These are phyloP conservation scores for Aaosphaeria pasadenensis DNA, from an alignment of 2,329 filamentous ascomycete genomes.

Conservation along the genomic window DNA sequence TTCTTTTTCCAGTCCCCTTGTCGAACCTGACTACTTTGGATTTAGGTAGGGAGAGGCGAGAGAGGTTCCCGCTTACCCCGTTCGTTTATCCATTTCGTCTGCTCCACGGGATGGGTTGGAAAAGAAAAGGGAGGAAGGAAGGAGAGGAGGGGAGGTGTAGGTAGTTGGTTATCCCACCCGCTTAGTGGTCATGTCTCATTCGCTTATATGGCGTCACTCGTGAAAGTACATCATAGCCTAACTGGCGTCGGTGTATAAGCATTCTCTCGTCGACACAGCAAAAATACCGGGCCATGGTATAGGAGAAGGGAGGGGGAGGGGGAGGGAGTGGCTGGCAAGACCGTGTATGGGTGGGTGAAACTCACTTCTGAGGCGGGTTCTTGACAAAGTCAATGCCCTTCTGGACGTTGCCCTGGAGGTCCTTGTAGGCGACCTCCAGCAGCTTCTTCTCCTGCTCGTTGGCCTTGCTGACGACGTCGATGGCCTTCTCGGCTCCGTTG, in stretches of 20 bases:
- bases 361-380: slow-evolving; percentile 63
- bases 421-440: slow-evolving; percentile 70
- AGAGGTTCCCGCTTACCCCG: too few relatives aligned
- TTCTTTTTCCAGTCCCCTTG: too few relatives aligned
- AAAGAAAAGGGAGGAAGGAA: too few relatives aligned
- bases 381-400: slow-evolving; percentile 90
- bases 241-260: slow-evolving; percentile 10
- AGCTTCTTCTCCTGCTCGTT: slow-evolving; percentile 88
- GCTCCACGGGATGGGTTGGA: too few relatives aligned
- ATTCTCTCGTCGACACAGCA: slow-evolving; percentile 2
- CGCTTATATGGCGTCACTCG: slow-evolving; percentile 1
- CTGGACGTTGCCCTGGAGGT: slow-evolving; percentile 86
- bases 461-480: slow-evolving; percentile 72
- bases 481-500: slow-evolving; percentile 80
- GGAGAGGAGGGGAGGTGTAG: too few relatives aligned
- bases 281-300: not conserved
- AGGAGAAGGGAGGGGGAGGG: too few relatives aligned
- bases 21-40: too few relatives aligned
- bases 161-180: not conserved
- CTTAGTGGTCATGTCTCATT: not conserved
- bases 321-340: not conserved
- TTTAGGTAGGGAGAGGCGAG: too few relatives aligned
- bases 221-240: slow-evolving; percentile 7
- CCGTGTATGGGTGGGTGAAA: not conserved
- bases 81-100: too few relatives aligned